These are phyloP conservation scores for Arthrobotrys megalospora DNA, from an alignment of 2,329 filamentous ascomycete species.

Conservation along the genomic window DNA sequence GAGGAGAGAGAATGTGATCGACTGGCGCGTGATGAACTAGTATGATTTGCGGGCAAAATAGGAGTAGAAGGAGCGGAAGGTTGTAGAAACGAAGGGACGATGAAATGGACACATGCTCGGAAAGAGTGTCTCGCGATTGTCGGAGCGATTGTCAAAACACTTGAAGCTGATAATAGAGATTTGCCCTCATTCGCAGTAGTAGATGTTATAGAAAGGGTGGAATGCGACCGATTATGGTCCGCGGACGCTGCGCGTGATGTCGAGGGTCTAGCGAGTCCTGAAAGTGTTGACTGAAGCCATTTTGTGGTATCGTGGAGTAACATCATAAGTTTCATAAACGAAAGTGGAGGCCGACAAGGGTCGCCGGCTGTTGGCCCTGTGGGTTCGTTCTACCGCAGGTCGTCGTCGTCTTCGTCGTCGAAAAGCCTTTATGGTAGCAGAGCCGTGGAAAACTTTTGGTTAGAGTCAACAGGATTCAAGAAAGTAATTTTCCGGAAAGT, in stretches of 20 bases:
- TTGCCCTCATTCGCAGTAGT: constrained; percentile 5
- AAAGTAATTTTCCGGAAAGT: neutral
- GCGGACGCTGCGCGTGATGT: neutral
- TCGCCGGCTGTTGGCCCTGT: neutral
- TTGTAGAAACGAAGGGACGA: constrained; percentile 45
- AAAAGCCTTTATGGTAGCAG: neutral
- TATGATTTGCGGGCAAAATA: constrained; percentile 23
- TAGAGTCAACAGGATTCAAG: neutral
- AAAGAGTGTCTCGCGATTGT: constrained; percentile 38
- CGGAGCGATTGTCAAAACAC: constrained; percentile 19
- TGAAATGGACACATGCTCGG: constrained; percentile 34
- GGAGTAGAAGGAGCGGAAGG: constrained; percentile 25
- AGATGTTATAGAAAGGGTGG: constrained; percentile 7
- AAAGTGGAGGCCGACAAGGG: constrained; percentile 12
- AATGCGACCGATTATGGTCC: constrained; percentile 13
- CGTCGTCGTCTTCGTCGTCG: neutral
- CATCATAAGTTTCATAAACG: constrained; percentile 39
- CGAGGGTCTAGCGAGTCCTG: constrained; percentile 1
- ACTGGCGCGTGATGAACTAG: neutral
- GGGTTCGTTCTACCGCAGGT: neutral
- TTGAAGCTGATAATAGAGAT: constrained; percentile 20
- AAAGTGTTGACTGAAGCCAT: constrained; percentile 32
- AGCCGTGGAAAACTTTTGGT: neutral
- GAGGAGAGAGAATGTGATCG: constrained; percentile 9
- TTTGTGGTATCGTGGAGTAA: constrained; percentile 15